These are phyloP conservation scores for Podaxis sp. DNA, from an alignment of 768 basidiomycete species.

Conservation along the genomic window DNA sequence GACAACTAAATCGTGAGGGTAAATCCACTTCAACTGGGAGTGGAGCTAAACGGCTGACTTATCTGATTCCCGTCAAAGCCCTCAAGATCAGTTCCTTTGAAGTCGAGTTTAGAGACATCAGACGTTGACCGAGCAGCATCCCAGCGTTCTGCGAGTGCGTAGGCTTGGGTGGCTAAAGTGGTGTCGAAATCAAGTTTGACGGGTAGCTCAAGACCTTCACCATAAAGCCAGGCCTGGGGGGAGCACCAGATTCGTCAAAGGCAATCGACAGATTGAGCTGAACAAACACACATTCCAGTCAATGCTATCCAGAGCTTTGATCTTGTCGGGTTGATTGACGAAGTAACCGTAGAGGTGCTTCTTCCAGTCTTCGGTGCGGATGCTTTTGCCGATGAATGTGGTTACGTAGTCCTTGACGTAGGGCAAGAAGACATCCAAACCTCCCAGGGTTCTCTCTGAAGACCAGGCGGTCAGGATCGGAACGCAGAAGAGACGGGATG, in stretches of 20 bases:
- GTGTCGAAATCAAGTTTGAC: slow-evolving; percentile 75
- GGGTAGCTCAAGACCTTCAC: slow-evolving; percentile 72
- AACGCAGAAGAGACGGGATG: neutral
- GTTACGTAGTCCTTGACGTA: slow-evolving; percentile 82
- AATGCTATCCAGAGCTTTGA: slow-evolving; percentile 63
- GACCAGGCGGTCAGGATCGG: neutral
- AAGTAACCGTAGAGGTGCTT: slow-evolving; percentile 74
- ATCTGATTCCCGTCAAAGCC: slow-evolving; percentile 75
- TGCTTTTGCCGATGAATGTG: slow-evolving; percentile 80
- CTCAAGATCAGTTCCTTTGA: slow-evolving; percentile 58
- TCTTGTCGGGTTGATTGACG: slow-evolving; percentile 52
- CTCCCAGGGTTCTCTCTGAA: slow-evolving; percentile 72
- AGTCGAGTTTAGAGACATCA: slow-evolving; percentile 47
- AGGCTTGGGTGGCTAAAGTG: slow-evolving; percentile 66
- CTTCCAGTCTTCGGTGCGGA: slow-evolving; percentile 84
- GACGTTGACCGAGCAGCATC: slow-evolving; percentile 51
- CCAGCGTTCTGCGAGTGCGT: slow-evolving; percentile 74
- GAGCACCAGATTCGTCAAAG: neutral
- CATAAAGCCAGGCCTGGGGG: slow-evolving; percentile 74
- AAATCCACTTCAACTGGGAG: neutral
- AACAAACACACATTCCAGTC: slow-evolving; percentile 68
- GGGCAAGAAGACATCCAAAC: slow-evolving; percentile 78
- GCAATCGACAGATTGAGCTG: neutral
- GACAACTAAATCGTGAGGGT: slow-evolving; percentile 47
- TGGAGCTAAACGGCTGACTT: slow-evolving; percentile 36